These are phyloP conservation scores for Gautieria morchelliformis DNA, from an alignment of 768 basidiomycete genomes.

Conservation along the genomic window DNA sequence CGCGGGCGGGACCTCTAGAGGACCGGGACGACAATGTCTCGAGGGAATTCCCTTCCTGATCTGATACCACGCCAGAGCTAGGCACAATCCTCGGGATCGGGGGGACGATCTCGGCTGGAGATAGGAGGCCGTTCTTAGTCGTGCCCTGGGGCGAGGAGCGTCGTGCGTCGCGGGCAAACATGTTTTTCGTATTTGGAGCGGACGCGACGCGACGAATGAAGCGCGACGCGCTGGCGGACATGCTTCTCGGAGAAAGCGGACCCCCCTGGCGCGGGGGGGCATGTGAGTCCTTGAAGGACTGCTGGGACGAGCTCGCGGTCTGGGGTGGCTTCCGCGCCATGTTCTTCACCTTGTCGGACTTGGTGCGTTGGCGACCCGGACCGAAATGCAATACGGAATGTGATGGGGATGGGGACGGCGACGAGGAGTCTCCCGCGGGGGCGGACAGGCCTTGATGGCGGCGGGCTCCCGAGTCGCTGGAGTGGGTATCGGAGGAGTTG, in stretches of 20 bases:
- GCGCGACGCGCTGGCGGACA: conserved; percentile 69
- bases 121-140: conserved; percentile 62
- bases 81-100: conserved; percentile 34
- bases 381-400: conserved; percentile 15
- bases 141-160: conserved; percentile 8
- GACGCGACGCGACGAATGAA: conserved; percentile 94
- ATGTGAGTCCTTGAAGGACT: conserved; percentile 31
- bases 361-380: conserved; percentile 10
- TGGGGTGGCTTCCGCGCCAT: conserved; percentile 27
- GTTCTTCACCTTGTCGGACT: conserved; percentile 18
- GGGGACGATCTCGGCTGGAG: conserved; percentile 48
- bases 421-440: conserved; percentile 12
- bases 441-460: background rate
- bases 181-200: conserved; percentile 90
- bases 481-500: conserved; percentile 69
- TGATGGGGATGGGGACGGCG: conserved; percentile 17
- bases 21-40: conserved; percentile 75
- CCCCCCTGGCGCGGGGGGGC: conserved; percentile 31
- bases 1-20: conserved; percentile 32
- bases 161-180: conserved; percentile 39
- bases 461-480: conserved; percentile 48
- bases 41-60: conserved; percentile 58
- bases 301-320: conserved; percentile 31
- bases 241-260: conserved; percentile 56
- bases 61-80: conserved; percentile 25